Percentiles rank a stretch among this genome's conserved stretches.
These are phyloP conservation scores for Marasmius fiardii DNA, from an alignment of 1,284 basidiomycete genomes.

Conservation along the genomic window DNA sequence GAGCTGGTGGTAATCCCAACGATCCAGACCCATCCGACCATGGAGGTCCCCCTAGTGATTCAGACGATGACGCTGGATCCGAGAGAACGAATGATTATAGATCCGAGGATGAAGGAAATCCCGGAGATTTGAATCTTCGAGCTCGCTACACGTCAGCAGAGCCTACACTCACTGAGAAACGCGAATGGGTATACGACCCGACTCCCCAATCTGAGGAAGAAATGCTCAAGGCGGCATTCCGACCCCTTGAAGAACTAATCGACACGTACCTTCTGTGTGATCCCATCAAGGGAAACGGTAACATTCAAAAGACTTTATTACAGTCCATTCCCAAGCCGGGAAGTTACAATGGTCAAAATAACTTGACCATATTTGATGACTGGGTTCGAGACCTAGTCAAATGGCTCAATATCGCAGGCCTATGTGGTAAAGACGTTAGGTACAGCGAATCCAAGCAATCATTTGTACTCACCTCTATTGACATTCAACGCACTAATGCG, in stretches of 20 bases:
- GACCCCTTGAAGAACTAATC: too few species aligned
- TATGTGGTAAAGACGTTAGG: slow-evolving; percentile 1
- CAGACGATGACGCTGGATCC: too few species aligned
- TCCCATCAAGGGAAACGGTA: neutral
- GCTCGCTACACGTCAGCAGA: neutral
- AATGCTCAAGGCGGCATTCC: too few species aligned
- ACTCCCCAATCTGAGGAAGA: slow-evolving; percentile 8
- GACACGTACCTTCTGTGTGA: too few species aligned
- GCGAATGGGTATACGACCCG: slow-evolving; percentile 3
- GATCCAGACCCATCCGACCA: too few species aligned
- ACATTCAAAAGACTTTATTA: slow-evolving; percentile 7
- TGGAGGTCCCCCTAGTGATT: neutral
- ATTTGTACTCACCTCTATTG: slow-evolving; percentile 1
- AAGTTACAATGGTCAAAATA: slow-evolving; percentile 5
- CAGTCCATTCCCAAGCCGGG: slow-evolving; percentile 5
- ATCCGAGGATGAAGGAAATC: neutral
- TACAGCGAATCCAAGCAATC: neutral
- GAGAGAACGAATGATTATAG: too few species aligned
- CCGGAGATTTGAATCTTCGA: neutral
- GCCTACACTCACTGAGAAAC: neutral
- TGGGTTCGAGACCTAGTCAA: too few species aligned
- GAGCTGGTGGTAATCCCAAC: too few species aligned
- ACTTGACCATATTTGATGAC: slow-evolving; percentile 6
- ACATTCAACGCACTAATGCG: slow-evolving; percentile 4
- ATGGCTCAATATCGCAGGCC: too few species aligned